Evolutionary conservation across 2,329 filamentous ascomycete genomes (phyloP).

Genomic region (Aspergillus sp.): DNA sequence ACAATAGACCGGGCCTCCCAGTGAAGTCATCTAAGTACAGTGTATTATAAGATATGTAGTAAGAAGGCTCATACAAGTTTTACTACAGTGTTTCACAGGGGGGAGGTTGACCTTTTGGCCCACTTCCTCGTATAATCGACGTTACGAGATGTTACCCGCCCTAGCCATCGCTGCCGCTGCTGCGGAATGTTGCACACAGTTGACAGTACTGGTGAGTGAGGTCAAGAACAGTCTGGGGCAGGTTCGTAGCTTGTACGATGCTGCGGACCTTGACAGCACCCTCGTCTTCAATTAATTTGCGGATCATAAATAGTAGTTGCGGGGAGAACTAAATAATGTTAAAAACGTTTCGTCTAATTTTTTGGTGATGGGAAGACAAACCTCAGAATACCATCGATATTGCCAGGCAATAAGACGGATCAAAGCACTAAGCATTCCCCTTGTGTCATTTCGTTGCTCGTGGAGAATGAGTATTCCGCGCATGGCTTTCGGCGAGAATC

Average conservation of each 20-base stretch:
- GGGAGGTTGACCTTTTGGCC: background rate
- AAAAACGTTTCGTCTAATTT: background rate
- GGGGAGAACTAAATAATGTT: constrained; percentile 70
- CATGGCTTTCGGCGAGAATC: constrained; percentile 92
- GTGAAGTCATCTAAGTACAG: background rate
- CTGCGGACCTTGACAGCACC: constrained; percentile 95
- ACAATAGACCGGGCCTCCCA: background rate
- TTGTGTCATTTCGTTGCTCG: constrained; percentile 73
- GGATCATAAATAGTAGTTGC: constrained; percentile 80
- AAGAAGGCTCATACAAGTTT: background rate
- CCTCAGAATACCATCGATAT: constrained; percentile 98
- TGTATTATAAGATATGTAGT: background rate
- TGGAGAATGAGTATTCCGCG: constrained; percentile 78
- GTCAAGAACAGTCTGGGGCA: constrained; percentile 90
- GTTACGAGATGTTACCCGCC: background rate
- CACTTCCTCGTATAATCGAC: background rate
- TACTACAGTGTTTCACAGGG: background rate
- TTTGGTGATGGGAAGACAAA: constrained; percentile 35
- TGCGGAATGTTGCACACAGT: constrained; percentile 90
- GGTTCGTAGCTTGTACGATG: constrained; percentile 92
- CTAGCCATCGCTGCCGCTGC: constrained; percentile 85
- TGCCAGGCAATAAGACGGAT: constrained; percentile 96
- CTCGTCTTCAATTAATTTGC: constrained; percentile 94
- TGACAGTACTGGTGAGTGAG: constrained; percentile 95
- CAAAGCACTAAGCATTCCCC: constrained; percentile 78